Conservation (phyloP, 768 basidiomycete genomes). For the Leucocoprinus birnbaumii region DNA sequence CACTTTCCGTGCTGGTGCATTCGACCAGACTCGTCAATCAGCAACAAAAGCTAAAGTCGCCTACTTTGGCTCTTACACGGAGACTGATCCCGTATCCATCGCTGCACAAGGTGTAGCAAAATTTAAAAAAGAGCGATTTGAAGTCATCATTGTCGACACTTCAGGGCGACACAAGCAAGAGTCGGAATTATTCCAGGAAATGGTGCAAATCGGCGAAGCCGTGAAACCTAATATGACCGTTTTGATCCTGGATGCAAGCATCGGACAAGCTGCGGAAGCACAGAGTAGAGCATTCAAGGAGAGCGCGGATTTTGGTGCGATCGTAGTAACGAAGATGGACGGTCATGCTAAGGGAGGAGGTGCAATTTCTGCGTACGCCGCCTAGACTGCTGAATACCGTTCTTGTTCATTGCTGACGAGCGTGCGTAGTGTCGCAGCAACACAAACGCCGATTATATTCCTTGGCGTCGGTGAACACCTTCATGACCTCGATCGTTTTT, state of each 20-base stretch:
- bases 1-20: conserved; percentile 98
- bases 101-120: conserved; percentile 93
- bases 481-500: conserved; percentile 94
- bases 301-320: conserved; percentile 95
- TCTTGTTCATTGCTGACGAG: conserved; percentile 12
- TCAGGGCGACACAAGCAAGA: conserved; percentile 98
- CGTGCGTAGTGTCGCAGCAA: conserved; percentile 83
- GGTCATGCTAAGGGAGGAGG: conserved; percentile 99
- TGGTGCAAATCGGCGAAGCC: conserved; percentile 93
- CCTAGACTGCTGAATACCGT: background rate
- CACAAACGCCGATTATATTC: conserved; percentile 98
- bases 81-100: conserved; percentile 95
- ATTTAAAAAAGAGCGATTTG: conserved; percentile 98
- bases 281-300: conserved; percentile 98
- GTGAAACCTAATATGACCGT: conserved; percentile 97
- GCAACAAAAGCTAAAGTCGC: conserved; percentile 98
- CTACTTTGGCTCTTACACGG: conserved; percentile 98
- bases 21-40: conserved; percentile 98
- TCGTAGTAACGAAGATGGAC: conserved; percentile 99
- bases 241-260: conserved; percentile 93
- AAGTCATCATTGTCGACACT: conserved; percentile 98
- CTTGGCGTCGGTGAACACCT: conserved; percentile 97
- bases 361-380: conserved; percentile 93
- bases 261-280: conserved; percentile 97
- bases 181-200: conserved; percentile 93